Percentiles rank a stretch among this genome's conserved stretches.
Conservation (phyloP, 169 alveolate genomes). For the Eimeria falciformis region DNA sequence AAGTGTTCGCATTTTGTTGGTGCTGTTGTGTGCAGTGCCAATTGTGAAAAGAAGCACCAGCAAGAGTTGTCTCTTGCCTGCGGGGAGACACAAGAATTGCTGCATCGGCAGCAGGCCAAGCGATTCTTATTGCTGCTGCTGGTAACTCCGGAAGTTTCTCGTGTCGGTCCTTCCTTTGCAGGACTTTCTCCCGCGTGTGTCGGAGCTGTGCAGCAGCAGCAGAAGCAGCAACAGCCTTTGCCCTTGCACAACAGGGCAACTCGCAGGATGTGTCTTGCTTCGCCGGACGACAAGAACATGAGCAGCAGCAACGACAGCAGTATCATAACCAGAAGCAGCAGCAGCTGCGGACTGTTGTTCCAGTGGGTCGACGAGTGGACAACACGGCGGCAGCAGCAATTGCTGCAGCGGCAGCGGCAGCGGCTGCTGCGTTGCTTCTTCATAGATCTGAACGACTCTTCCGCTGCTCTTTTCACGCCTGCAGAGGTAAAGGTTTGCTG, state of each 20-base stretch:
- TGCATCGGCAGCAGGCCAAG: slow-evolving; percentile 24
- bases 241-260: not conserved
- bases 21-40: no score
- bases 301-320: not conserved
- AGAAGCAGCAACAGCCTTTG: slow-evolving; percentile 7
- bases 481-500: slow-evolving; percentile 3
- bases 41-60: no score
- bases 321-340: slow-evolving; percentile 23
- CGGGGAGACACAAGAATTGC: slow-evolving; percentile 57
- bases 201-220: not conserved
- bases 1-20: no score
- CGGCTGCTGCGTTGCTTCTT: slow-evolving; percentile 74
- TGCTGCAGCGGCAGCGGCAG: slow-evolving; percentile 52
- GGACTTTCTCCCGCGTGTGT: not conserved
- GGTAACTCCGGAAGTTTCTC: slow-evolving; percentile 17
- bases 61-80: slow-evolving; percentile 1
- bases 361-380: slow-evolving; percentile 32
- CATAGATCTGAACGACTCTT: slow-evolving; percentile 69
- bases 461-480: slow-evolving; percentile 23
- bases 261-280: not conserved
- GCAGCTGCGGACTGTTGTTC: slow-evolving; percentile 8
- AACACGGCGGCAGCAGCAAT: slow-evolving; percentile 48
- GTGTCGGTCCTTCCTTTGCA: not conserved
- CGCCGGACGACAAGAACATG: not conserved
- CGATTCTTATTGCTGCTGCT: slow-evolving; percentile 52